Evolutionary conservation across 2,329 filamentous ascomycete genomes (phyloP).

Genomic region (Sclerotinia minor): DNA sequence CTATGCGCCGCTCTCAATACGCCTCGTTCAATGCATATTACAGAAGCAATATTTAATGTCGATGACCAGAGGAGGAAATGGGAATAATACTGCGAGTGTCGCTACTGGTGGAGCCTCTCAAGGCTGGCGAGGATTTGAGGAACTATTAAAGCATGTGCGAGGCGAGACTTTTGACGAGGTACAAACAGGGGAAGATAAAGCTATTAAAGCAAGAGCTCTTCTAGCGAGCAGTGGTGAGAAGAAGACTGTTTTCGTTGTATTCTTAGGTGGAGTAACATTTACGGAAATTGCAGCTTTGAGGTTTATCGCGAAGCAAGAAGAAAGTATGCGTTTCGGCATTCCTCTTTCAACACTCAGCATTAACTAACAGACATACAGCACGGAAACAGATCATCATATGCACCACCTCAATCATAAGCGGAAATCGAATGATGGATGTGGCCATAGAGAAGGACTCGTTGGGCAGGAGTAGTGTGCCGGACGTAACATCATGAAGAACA

Average conservation of each 20-base stretch:
- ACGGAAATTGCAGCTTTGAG: constrained; percentile 92
- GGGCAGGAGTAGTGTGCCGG: constrained; percentile 35
- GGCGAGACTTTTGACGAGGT: constrained; percentile 89
- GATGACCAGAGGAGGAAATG: constrained; percentile 63
- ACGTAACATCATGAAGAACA: constrained; percentile 36
- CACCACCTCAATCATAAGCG: constrained; percentile 87
- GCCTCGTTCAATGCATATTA: constrained; percentile 87
- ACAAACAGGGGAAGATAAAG: constrained; percentile 91
- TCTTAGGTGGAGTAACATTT: constrained; percentile 94
- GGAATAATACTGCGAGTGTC: constrained; percentile 48
- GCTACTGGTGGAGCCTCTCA: constrained; percentile 62
- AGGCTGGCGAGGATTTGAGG: constrained; percentile 93
- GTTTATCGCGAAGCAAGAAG: constrained; percentile 83
- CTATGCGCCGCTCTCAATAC: constrained; percentile 88
- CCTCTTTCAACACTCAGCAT: neutral
- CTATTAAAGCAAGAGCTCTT: constrained; percentile 79
- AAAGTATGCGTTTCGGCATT: constrained; percentile 49
- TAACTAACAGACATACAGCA: constrained; percentile 45
- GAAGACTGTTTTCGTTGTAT: constrained; percentile 94
- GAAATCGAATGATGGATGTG: constrained; percentile 83
- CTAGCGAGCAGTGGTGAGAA: constrained; percentile 72
- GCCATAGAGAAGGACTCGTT: constrained; percentile 65
- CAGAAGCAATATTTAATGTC: constrained; percentile 83
- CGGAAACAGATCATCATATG: constrained; percentile 86
- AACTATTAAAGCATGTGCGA: constrained; percentile 81